Percentiles rank a stretch among this genome's conserved stretches.
These are phyloP conservation scores for Metschnikowia bowlesiae DNA, from an alignment of 805 yeast species.

Conservation along the genomic window DNA sequence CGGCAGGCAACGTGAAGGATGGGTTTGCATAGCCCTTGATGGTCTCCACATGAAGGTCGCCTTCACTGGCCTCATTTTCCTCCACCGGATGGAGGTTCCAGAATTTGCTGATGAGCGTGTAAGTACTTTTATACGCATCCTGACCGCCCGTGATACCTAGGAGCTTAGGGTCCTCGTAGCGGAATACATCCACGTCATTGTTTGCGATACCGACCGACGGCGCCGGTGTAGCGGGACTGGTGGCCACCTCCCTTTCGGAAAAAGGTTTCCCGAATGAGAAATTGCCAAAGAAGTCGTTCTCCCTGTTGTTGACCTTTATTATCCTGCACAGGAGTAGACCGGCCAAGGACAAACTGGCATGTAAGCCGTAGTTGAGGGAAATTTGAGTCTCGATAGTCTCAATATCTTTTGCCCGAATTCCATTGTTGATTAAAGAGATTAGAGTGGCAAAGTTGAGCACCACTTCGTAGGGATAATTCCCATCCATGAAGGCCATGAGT, in stretches of 20 bases:
- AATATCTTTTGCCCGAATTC: conserved; percentile 63
- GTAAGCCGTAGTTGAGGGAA: conserved; percentile 61
- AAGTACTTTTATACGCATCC: conserved; percentile 27
- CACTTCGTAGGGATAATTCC: conserved; percentile 33
- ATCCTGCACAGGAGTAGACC: conserved; percentile 47
- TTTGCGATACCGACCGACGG: background rate
- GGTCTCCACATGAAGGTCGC: conserved; percentile 8
- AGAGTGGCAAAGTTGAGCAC: conserved; percentile 53
- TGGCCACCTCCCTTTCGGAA: conserved; percentile 13
- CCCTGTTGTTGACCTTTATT: conserved; percentile 28
- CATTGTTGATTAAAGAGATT: conserved; percentile 60
- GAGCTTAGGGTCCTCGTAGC: conserved; percentile 13
- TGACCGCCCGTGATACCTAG: conserved; percentile 32
- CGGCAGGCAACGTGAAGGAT: conserved; percentile 73
- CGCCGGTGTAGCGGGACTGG: conserved; percentile 9
- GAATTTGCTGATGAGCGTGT: conserved; percentile 37
- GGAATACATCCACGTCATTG: conserved; percentile 3
- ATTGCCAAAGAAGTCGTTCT: conserved; percentile 22
- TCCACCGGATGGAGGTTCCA: conserved; percentile 47
- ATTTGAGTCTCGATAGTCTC: conserved; percentile 51
- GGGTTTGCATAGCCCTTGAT: conserved; percentile 40
- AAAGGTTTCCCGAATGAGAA: conserved; percentile 14
- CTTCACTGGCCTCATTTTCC: conserved; percentile 18
- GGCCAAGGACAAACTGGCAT: conserved; percentile 44
- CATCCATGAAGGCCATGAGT: conserved; percentile 36